Evolutionary conservation across 352 stramenopile species (phyloP).

Genomic region (Phytophthora constricta): DNA sequence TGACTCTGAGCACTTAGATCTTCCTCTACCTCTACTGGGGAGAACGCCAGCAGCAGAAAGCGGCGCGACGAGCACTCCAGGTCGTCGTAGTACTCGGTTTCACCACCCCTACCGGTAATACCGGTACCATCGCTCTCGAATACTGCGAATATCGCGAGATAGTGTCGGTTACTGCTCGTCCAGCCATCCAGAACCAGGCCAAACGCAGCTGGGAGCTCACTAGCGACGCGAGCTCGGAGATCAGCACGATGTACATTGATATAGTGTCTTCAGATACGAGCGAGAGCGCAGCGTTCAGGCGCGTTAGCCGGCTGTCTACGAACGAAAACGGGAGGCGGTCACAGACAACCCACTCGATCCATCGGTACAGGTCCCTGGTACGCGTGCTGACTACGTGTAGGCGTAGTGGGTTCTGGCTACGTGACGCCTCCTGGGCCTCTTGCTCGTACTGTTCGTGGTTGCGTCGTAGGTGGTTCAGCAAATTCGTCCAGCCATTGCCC

Average conservation of each 20-base stretch:
- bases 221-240: neutral
- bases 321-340: slow-evolving; percentile 14
- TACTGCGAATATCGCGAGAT: slow-evolving; percentile 6
- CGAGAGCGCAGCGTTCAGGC: slow-evolving; percentile 9
- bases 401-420: neutral
- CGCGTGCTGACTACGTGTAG: neutral
- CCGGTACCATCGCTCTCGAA: neutral
- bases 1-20: slow-evolving; percentile 17
- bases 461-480: slow-evolving; percentile 19
- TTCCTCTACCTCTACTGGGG: slow-evolving; percentile 11
- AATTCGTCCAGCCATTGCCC: slow-evolving; percentile 24
- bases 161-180: neutral
- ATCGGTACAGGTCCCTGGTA: slow-evolving; percentile 15
- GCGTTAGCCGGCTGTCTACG: neutral
- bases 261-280: neutral
- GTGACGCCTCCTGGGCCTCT: slow-evolving; percentile 11
- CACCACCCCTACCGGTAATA: neutral
- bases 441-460: slow-evolving; percentile 13
- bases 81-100: neutral
- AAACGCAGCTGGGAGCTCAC: neutral
- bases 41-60: slow-evolving; percentile 13
- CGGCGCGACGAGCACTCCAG: neutral
- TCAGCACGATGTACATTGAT: neutral
- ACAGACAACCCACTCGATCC: slow-evolving; percentile 12
- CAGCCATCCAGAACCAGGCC: slow-evolving; percentile 11